Evolutionary conservation across 208 protist genomes (phyloP).

Genomic region (Trichomonas vaginalis): DNA sequence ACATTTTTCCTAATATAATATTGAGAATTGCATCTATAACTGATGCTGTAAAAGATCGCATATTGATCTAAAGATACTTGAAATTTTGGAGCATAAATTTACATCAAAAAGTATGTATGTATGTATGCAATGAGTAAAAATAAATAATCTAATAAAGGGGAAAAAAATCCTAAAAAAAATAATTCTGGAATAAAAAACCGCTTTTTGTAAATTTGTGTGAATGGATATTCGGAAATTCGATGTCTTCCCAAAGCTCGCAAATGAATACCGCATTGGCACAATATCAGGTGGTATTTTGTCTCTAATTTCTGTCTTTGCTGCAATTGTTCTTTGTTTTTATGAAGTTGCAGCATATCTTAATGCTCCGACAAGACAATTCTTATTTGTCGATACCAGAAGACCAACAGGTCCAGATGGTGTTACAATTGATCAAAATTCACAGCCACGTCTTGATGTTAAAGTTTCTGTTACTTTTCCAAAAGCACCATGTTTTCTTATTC

Average conservation of each 20-base stretch:
- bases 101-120: too few species aligned
- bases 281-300: background rate
- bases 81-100: too few species aligned
- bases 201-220: background rate
- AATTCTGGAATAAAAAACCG: too few species aligned
- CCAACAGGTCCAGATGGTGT: background rate
- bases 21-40: too few species aligned
- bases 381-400: background rate
- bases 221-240: slow-evolving; percentile 11
- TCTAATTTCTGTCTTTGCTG: background rate
- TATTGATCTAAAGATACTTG: too few species aligned
- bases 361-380: background rate
- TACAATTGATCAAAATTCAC: background rate
- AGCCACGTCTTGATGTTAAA: background rate
- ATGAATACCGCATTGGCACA: slow-evolving; percentile 5
- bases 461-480: background rate
- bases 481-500: background rate
- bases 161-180: too few species aligned
- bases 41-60: too few species aligned
- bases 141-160: too few species aligned
- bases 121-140: too few species aligned
- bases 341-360: background rate
- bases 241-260: background rate
- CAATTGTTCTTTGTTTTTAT: background rate
- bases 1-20: too few species aligned